Evolutionary conservation across 2,329 filamentous ascomycete species (phyloP).

Genomic region (Sporothrix curviconia): DNA sequence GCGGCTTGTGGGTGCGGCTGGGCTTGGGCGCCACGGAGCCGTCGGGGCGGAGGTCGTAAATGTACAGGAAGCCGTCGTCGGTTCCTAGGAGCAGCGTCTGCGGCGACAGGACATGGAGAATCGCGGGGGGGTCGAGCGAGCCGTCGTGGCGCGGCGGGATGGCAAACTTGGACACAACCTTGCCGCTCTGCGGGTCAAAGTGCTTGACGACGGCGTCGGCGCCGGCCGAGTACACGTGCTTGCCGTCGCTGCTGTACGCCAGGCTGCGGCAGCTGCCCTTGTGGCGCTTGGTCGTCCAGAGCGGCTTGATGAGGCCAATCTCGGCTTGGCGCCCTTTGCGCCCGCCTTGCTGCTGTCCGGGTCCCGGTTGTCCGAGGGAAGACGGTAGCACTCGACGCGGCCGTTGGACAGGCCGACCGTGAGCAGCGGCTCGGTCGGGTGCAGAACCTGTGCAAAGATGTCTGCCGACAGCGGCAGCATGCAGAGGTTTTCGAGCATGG

Average conservation of each 20-base stretch:
- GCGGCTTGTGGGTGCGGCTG: constrained; percentile 74
- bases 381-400: constrained; percentile 75
- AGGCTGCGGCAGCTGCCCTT: constrained; percentile 88
- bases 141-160: constrained; percentile 55
- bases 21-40: constrained; percentile 51
- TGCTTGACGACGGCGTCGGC: constrained; percentile 50
- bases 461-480: constrained; percentile 79
- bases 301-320: constrained; percentile 68
- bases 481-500: constrained; percentile 88
- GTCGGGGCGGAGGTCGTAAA: constrained; percentile 69
- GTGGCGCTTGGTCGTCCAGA: constrained; percentile 83
- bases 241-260: constrained; percentile 71
- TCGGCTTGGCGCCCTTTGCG: constrained; percentile 55
- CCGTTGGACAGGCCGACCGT: constrained; percentile 80
- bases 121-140: constrained; percentile 51
- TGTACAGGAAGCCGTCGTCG: constrained; percentile 81
- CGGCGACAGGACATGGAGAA: constrained; percentile 77
- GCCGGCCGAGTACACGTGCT: constrained; percentile 58
- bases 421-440: constrained; percentile 76
- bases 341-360: too few species aligned
- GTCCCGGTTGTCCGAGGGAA: constrained; percentile 53
- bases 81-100: constrained; percentile 84
- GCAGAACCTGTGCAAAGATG: constrained; percentile 80
- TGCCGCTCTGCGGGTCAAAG: constrained; percentile 48
- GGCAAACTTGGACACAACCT: constrained; percentile 74